Evolutionary conservation across 1,139 yeast species (phyloP).

Genomic region (Hyphopichia pseudoburtonii): DNA sequence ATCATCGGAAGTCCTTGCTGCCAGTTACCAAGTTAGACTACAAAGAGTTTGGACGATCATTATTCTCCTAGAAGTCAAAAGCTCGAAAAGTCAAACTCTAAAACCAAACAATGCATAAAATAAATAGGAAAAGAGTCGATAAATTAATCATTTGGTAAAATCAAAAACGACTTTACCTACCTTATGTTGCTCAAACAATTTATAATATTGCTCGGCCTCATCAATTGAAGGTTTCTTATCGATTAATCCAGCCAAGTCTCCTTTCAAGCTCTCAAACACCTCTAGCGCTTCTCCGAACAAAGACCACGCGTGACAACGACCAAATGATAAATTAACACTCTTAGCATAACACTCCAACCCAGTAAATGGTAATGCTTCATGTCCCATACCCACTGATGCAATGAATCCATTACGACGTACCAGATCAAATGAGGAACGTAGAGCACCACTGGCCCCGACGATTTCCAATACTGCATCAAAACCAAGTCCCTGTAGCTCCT

Average conservation of each 20-base stretch:
- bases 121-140: too few species aligned
- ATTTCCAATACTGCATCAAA: constrained; percentile 61
- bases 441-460: constrained; percentile 54
- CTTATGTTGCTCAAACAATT: constrained; percentile 51
- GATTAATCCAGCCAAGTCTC: constrained; percentile 47
- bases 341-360: constrained; percentile 61
- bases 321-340: constrained; percentile 59
- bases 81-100: too few species aligned
- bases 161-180: constrained; percentile 58
- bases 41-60: too few species aligned
- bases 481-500: constrained; percentile 38
- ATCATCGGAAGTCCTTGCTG: too few species aligned
- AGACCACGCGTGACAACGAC: constrained; percentile 64
- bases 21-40: too few species aligned
- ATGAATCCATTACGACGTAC: constrained; percentile 62
- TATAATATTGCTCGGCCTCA: constrained; percentile 48
- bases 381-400: constrained; percentile 63
- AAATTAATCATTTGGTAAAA: constrained; percentile 11
- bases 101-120: too few species aligned
- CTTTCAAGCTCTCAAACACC: constrained; percentile 45
- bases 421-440: constrained; percentile 50
- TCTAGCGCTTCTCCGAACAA: constrained; percentile 54
- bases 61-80: too few species aligned
- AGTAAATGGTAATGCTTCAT: constrained; percentile 55
- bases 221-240: constrained; percentile 46